These are phyloP conservation scores for Solanum bulbocastanum DNA, from an alignment of 257 asterid species.

Conservation along the genomic window DNA sequence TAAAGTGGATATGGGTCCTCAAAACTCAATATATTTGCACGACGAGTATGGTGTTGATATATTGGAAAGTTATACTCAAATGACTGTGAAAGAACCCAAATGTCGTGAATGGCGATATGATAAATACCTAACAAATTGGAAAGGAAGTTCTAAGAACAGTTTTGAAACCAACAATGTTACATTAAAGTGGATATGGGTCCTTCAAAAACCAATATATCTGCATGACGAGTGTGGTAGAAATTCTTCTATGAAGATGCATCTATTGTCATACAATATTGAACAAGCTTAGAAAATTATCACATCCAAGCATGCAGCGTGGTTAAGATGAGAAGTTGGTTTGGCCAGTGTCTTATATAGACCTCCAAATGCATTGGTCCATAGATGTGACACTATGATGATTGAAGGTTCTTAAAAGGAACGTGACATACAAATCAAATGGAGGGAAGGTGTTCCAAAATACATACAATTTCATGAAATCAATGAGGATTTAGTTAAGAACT, in stretches of 20 bases:
- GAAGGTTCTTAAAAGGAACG: not conserved
- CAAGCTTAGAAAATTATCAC: not conserved
- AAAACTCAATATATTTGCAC: not conserved
- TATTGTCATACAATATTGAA: not conserved
- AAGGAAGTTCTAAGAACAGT: not conserved
- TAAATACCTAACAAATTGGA: not conserved
- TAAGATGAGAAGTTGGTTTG: not conserved
- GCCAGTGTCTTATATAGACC: not conserved
- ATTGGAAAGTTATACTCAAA: not conserved
- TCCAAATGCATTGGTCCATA: not conserved
- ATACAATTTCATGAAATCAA: not conserved
- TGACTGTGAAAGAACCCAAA: not conserved
- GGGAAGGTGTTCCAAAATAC: not conserved
- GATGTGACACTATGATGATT: not conserved
- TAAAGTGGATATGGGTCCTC: not conserved
- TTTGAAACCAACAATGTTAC: not conserved
- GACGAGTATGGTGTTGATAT: not conserved
- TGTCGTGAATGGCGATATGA: not conserved
- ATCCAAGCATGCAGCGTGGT: not conserved
- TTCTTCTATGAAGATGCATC: not conserved
- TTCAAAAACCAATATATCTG: not conserved
- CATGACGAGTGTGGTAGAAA: not conserved
- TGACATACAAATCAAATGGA: not conserved
- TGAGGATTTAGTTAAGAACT: not conserved
- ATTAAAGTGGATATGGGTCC: not conserved